A percentile compares a stretch with the other conserved stretches of the same genome.
Evolutionary conservation across 768 basidiomycete genomes (phyloP).

Genomic region (Glaciozyma martinii): DNA sequence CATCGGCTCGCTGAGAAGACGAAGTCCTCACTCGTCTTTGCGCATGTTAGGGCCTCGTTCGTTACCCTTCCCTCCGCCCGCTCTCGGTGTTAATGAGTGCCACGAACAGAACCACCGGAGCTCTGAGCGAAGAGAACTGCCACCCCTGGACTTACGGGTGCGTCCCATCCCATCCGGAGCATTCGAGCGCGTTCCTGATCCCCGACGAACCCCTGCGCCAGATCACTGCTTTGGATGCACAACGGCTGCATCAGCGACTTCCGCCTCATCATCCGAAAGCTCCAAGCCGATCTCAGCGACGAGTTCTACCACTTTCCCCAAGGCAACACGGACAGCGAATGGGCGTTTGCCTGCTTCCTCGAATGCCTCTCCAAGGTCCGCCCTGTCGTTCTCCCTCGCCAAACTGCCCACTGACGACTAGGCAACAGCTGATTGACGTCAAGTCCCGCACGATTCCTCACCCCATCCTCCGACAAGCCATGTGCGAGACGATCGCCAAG

Average conservation of each 20-base stretch:
- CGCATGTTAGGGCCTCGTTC: constrained; percentile 38
- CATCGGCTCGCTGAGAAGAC: constrained; percentile 93
- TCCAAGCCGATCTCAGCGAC: constrained; percentile 60
- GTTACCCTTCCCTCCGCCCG: no score
- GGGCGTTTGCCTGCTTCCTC: constrained; percentile 87
- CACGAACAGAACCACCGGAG: constrained; percentile 57
- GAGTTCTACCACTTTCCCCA: constrained; percentile 75
- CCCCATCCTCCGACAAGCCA: constrained; percentile 63
- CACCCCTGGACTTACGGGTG: constrained; percentile 89
- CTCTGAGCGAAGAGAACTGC: constrained; percentile 73
- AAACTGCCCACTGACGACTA: no score
- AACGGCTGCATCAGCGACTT: constrained; percentile 91
- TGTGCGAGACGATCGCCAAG: constrained; percentile 75
- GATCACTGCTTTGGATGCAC: constrained; percentile 12
- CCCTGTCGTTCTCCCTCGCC: background rate
- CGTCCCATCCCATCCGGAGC: background rate
- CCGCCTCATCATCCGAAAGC: constrained; percentile 42
- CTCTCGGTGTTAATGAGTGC: constrained; percentile 32
- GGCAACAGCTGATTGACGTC: constrained; percentile 64
- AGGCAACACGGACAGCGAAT: constrained; percentile 96
- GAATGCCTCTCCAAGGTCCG: constrained; percentile 37
- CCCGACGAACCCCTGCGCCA: constrained; percentile 57
- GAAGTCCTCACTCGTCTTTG: constrained; percentile 88
- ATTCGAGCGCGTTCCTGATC: constrained; percentile 48
- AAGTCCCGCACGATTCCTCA: constrained; percentile 67